These are phyloP conservation scores for Suhomyces faveliae DNA, from an alignment of 805 yeast genomes.

Conservation along the genomic window DNA sequence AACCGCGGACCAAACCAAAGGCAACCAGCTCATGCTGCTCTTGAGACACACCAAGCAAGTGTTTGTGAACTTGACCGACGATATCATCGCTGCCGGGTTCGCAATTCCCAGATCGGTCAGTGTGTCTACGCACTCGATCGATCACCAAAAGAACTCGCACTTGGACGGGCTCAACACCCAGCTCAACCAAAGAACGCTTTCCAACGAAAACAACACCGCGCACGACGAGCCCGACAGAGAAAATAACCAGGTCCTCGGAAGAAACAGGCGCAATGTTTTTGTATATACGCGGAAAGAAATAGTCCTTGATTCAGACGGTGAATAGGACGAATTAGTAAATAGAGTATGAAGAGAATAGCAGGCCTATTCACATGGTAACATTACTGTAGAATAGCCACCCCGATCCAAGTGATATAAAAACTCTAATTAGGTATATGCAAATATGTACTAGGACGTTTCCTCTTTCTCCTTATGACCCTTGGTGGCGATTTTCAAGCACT, in stretches of 20 bases:
- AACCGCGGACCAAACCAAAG: slow-evolving; percentile 1
- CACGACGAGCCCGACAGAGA: neutral
- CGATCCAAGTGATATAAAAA: too few relatives aligned
- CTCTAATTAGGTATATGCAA: too few relatives aligned
- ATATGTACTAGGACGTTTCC: too few relatives aligned
- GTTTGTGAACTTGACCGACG: slow-evolving; percentile 48
- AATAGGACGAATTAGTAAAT: slow-evolving; percentile 3
- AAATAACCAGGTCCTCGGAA: neutral
- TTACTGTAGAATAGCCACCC: too few relatives aligned
- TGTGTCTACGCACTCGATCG: slow-evolving; percentile 21
- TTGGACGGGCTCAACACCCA: slow-evolving; percentile 4
- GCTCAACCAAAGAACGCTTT: neutral
- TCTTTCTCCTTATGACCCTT: slow-evolving; percentile 57
- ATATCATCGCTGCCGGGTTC: slow-evolving; percentile 55
- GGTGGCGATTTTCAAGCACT: slow-evolving; percentile 65
- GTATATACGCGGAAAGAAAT: slow-evolving; percentile 40
- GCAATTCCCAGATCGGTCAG: slow-evolving; percentile 54
- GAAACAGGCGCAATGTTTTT: slow-evolving; percentile 31
- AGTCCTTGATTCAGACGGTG: slow-evolving; percentile 27
- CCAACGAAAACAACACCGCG: neutral
- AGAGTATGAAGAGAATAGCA: neutral
- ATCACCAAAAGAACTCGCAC: slow-evolving; percentile 11
- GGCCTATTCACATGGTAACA: too few relatives aligned
- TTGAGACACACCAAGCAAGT: slow-evolving; percentile 31
- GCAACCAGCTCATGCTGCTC: slow-evolving; percentile 4